Conservation (phyloP, 2,329 filamentous ascomycete genomes). For the Dactylella cylindrospora region DNA sequence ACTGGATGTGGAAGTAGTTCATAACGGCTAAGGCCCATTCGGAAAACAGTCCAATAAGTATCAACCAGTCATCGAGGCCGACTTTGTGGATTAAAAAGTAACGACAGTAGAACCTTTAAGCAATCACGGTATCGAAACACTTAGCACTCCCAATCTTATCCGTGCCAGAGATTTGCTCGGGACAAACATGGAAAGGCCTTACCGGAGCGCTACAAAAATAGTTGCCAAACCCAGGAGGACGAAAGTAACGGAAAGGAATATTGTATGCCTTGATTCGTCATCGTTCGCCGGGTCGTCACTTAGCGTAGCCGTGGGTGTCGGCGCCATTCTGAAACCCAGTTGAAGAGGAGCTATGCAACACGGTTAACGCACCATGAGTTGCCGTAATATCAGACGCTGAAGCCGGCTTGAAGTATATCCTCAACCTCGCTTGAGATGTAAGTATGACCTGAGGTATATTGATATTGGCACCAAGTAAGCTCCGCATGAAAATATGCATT, state of each 20-base stretch:
- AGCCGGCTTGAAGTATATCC: too few species aligned
- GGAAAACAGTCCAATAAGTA: constrained; percentile 48
- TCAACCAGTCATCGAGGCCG: constrained; percentile 52
- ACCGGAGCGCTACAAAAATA: constrained; percentile 47
- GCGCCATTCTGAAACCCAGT: too few species aligned
- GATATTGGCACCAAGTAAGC: too few species aligned
- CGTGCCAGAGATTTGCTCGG: not conserved
- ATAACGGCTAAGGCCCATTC: constrained; percentile 46
- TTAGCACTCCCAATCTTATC: constrained; percentile 1
- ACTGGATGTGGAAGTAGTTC: constrained; percentile 45
- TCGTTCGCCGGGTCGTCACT: constrained; percentile 4
- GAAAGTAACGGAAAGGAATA: constrained; percentile 45
- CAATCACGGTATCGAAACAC: not conserved
- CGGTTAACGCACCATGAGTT: too few species aligned
- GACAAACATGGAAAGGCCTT: constrained; percentile 6
- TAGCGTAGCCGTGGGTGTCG: constrained; percentile 24
- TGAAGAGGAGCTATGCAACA: too few species aligned
- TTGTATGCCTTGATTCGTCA: constrained; percentile 9
- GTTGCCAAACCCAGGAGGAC: constrained; percentile 46
- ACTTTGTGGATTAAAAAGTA: constrained; percentile 43
- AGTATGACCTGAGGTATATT: too few species aligned
- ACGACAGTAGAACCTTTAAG: constrained; percentile 47
- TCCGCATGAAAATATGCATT: too few species aligned
- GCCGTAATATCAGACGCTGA: too few species aligned
- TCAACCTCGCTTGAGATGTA: too few species aligned